Base-by-base conservation (phyloP, 192 early-diverging fungal species). In the Entomortierella lignicola region DNA sequence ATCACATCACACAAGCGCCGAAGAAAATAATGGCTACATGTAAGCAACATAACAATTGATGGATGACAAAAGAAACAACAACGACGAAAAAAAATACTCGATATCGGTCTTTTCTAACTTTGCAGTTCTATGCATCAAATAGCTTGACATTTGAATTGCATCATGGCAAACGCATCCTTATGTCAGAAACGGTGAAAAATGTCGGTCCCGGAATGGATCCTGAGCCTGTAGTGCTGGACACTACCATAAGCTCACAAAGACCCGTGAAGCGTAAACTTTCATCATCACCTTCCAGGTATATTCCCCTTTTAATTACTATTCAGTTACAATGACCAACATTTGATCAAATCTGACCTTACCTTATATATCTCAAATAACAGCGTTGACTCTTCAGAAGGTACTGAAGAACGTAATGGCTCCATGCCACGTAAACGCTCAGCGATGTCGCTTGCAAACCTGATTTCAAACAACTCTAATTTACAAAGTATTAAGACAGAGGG, bases 131-230 rank as follows among this genome's bases (percentile, higher is more conserved):
- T 4, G 47, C 47, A 50, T 23, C 8, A n/a, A 25, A 51, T 53
- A 77, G 72, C 5, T 4, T 79, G 17, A 79, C 68, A 6, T 79
- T 79, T 41, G 62, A 79, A 37, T 43, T 79, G 4, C 75, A 79
- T 30, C 75, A 79, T 30, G 75, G 75, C n/a, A 79, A 79, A 54
- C 67, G 62, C 17, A 43, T 79, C 12, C 68, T 79, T 11, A 69
- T 79, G 62, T 79, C 75, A 0, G 62, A 79, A 26, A 79, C 75
- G 12, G 55, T 70, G 3, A 64, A 60, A 34, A 60, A 70, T 50
- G 66, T 55, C 11, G 67, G 75, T 20, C 68, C 75, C 15, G 63
- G 75, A 30, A 39, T 79, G 62, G 50, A 66, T 5, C 75, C 75
- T 4, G 75, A 79, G 20, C 56, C 60, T 10, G 51, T 47, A 51